Conservation (phyloP, 805 yeast species). For the Wickerhamiella cacticola region DNA sequence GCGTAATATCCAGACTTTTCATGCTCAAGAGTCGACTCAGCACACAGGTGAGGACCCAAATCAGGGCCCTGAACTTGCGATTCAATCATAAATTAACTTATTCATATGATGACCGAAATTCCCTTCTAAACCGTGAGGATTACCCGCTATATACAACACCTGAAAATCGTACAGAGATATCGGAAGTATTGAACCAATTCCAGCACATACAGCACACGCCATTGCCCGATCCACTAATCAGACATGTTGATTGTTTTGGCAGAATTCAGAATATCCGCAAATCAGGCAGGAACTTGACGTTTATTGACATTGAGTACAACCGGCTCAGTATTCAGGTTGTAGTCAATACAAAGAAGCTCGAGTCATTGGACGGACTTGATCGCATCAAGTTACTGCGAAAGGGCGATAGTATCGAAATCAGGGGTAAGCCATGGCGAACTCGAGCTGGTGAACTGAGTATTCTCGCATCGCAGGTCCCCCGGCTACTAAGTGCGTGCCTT, state of each 20-base stretch:
- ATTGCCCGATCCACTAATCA: background rate
- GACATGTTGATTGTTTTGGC: conserved; percentile 32
- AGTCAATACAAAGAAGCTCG: conserved; percentile 38
- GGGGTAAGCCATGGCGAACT: conserved; percentile 65
- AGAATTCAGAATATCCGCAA: conserved; percentile 45
- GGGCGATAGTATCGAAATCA: conserved; percentile 60
- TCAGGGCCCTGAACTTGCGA: too few relatives aligned
- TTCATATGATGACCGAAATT: conserved; percentile 20
- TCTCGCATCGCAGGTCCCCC: conserved; percentile 40
- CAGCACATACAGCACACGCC: conserved; percentile 1
- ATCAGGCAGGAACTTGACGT: conserved; percentile 57
- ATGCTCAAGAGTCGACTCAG: too few relatives aligned
- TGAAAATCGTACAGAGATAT: background rate
- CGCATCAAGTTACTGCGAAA: conserved; percentile 36
- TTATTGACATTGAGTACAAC: conserved; percentile 60
- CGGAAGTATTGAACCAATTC: background rate
- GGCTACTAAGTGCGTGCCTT: conserved; percentile 54
- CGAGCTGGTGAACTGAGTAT: conserved; percentile 69
- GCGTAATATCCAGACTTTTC: too few relatives aligned
- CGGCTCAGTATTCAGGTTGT: conserved; percentile 47
- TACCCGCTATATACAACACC: conserved; percentile 8
- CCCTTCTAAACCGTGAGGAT: background rate
- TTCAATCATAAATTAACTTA: conserved; percentile 13
- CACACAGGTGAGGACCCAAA: too few relatives aligned
- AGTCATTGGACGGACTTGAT: conserved; percentile 30